These are phyloP conservation scores for Plantago ovata DNA, from an alignment of 257 asterid species.

Conservation along the genomic window DNA sequence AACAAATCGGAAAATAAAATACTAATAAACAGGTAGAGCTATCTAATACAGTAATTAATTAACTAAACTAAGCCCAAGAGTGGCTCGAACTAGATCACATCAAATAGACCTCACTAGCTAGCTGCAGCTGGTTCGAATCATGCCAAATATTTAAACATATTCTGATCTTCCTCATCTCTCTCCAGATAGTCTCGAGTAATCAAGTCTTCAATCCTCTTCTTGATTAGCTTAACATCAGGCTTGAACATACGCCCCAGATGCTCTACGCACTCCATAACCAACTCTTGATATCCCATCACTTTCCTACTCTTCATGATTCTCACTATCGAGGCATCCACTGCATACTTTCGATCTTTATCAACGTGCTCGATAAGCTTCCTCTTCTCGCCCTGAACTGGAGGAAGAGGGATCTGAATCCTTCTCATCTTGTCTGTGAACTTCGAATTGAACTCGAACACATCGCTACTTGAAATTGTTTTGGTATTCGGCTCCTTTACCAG, in stretches of 20 bases:
- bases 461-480: slow-evolving; percentile 72
- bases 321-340: slow-evolving; percentile 96
- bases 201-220: slow-evolving; percentile 95
- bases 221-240: slow-evolving; percentile 98
- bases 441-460: slow-evolving; percentile 81
- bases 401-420: slow-evolving; percentile 94
- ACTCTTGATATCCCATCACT: slow-evolving; percentile 91
- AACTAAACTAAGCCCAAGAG: too few relatives aligned
- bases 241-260: slow-evolving; percentile 96
- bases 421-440: slow-evolving; percentile 96
- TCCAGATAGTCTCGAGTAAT: slow-evolving; percentile 92
- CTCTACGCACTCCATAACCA: slow-evolving; percentile 95
- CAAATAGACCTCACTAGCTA: too few relatives aligned
- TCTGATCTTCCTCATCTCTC: slow-evolving; percentile 90
- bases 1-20: too few relatives aligned
- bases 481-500: slow-evolving; percentile 88
- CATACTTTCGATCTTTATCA: slow-evolving; percentile 93
- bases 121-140: slow-evolving; percentile 33
- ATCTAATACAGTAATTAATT: too few relatives aligned
- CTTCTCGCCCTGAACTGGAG: slow-evolving; percentile 98
- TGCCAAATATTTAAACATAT: slow-evolving; percentile 94
- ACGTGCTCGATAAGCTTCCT: slow-evolving; percentile 97
- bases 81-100: too few relatives aligned
- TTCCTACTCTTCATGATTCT: slow-evolving; percentile 98
- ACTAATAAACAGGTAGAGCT: too few relatives aligned